A percentile compares a stretch with the other conserved stretches of the same genome.
Conservation (phyloP, 1,139 yeast species). For the Wickerhamiella infanticola region DNA sequence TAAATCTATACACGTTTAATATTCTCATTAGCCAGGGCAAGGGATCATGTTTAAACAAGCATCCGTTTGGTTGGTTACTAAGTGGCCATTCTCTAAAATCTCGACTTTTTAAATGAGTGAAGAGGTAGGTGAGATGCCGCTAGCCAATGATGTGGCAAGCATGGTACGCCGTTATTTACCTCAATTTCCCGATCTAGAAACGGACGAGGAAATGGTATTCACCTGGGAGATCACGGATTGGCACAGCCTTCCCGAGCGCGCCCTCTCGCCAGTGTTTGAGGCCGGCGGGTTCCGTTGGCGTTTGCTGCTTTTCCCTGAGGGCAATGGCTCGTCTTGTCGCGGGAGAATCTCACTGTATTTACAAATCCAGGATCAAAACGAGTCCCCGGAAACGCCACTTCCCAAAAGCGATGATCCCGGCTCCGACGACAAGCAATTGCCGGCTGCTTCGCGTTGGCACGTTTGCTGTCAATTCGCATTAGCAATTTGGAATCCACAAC, state of each 20-base stretch:
- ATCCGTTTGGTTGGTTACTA: no score
- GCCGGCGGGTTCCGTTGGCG: constrained; percentile 66
- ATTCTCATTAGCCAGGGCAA: no score
- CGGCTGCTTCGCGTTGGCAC: constrained; percentile 17
- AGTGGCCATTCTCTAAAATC: no score
- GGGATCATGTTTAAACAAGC: no score
- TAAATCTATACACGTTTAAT: no score
- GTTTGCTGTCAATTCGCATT: constrained; percentile 82
- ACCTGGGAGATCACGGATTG: constrained; percentile 73
- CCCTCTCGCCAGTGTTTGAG: constrained; percentile 36
- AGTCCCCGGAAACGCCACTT: background rate
- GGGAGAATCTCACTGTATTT: constrained; percentile 13
- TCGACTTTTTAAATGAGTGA: background rate
- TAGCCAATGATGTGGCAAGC: constrained; percentile 1
- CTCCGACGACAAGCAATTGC: constrained; percentile 14
- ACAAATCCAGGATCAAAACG: constrained; percentile 8
- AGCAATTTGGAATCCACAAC: constrained; percentile 68
- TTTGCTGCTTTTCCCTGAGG: constrained; percentile 61
- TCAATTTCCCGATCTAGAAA: constrained; percentile 23
- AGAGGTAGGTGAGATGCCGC: background rate
- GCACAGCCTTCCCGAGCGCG: constrained; percentile 30
- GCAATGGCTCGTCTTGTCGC: constrained; percentile 31
- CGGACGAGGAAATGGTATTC: constrained; percentile 24
- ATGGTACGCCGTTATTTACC: constrained; percentile 1
- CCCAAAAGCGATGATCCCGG: background rate